Conservation (phyloP, 164 flowering plant species). For the Nelumbo lutea region DNA sequence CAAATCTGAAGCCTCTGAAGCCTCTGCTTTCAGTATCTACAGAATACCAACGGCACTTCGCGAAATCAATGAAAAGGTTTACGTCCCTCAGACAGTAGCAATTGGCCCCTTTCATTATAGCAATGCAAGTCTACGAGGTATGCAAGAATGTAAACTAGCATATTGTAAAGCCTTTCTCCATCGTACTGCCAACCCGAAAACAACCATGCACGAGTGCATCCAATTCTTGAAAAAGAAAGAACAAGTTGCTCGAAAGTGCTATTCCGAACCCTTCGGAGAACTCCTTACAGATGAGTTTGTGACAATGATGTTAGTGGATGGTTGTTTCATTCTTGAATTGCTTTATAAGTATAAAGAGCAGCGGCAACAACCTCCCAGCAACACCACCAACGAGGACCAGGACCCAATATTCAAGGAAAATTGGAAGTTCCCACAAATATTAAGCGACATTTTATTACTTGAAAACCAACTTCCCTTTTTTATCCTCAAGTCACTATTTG, state of each 20-base stretch:
- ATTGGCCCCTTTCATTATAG: background rate
- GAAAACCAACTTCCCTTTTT: background rate
- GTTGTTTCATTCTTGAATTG: constrained; percentile 27
- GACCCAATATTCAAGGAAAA: background rate
- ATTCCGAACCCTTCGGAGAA: too few relatives aligned
- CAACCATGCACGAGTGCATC: background rate
- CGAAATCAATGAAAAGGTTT: background rate
- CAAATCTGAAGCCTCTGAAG: too few relatives aligned
- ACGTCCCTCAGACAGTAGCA: background rate
- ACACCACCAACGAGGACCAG: background rate
- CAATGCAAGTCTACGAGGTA: background rate
- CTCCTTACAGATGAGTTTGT: too few relatives aligned
- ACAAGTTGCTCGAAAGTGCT: too few relatives aligned
- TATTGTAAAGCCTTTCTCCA: background rate
- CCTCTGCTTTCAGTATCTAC: too few relatives aligned
- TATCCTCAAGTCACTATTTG: constrained; percentile 11
- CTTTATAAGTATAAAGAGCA: background rate
- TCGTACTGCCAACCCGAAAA: background rate
- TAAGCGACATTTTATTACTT: constrained; percentile 25
- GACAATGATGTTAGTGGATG: constrained; percentile 22
- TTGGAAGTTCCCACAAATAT: background rate
- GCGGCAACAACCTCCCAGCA: background rate
- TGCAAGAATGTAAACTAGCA: background rate
- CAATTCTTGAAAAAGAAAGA: background rate
- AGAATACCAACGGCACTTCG: background rate